Evolutionary conservation across 2,329 filamentous ascomycete species (phyloP).

Genomic region (Colletotrichum higginsianum): DNA sequence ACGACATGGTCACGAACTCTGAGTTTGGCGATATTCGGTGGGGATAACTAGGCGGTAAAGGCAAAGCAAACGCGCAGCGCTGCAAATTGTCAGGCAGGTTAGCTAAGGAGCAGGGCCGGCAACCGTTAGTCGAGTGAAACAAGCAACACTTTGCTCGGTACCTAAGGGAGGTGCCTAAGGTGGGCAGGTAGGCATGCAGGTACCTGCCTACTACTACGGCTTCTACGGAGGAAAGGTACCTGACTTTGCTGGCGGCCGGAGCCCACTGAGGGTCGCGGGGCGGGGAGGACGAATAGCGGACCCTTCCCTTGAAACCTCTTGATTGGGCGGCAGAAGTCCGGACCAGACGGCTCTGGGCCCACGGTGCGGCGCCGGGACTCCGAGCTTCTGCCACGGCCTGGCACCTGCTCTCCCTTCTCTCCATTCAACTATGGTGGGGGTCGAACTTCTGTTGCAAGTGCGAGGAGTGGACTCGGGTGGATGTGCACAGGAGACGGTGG

Average conservation of each 20-base stretch:
- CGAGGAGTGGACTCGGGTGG: neutral
- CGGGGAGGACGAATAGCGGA: neutral
- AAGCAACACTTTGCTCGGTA: neutral
- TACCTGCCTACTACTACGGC: neutral
- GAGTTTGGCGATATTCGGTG: neutral
- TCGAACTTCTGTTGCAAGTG: neutral
- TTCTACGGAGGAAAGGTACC: constrained; percentile 1
- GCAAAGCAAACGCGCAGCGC: neutral
- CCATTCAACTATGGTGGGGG: neutral
- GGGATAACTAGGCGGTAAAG: too few species aligned
- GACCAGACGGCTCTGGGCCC: neutral
- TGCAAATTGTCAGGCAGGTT: neutral
- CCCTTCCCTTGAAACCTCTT: neutral
- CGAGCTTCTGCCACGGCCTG: constrained; percentile 9
- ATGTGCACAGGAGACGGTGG: constrained; percentile 8
- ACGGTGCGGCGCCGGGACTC: constrained; percentile 16
- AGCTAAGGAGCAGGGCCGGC: neutral
- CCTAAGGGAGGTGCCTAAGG: neutral
- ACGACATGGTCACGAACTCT: neutral
- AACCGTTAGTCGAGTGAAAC: neutral
- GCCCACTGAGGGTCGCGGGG: constrained; percentile 14
- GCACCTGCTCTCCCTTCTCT: neutral
- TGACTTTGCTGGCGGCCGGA: neutral
- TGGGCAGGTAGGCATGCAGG: neutral
- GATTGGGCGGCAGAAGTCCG: constrained; percentile 20